Conservation (phyloP, 2,329 filamentous ascomycete species). For the Ophiosphaerella korrae region DNA sequence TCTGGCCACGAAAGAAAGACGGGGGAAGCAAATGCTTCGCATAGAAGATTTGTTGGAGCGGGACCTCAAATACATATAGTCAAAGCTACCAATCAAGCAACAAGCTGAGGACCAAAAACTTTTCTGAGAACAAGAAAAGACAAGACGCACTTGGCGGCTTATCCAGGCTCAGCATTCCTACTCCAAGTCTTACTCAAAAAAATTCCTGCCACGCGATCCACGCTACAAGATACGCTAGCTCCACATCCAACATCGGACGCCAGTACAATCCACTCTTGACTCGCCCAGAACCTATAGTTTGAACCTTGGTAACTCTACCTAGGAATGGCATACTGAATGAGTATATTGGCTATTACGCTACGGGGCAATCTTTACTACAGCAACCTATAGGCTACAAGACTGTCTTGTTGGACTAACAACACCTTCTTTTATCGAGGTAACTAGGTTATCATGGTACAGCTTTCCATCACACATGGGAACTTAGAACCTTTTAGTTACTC, state of each 20-base stretch:
- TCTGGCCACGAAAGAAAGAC: too few species aligned
- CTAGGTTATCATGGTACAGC: not conserved
- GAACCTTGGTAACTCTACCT: slow-evolving; percentile 6
- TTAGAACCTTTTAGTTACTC: too few species aligned
- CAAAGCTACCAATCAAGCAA: too few species aligned
- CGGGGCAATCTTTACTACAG: slow-evolving; percentile 48
- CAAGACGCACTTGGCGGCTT: too few species aligned
- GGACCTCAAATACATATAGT: too few species aligned
- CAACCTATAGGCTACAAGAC: slow-evolving; percentile 38
- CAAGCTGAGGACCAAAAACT: too few species aligned
- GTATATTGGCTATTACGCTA: slow-evolving; percentile 57
- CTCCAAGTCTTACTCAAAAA: too few species aligned
- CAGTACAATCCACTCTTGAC: slow-evolving; percentile 24
- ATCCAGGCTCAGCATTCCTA: too few species aligned
- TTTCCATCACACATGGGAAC: too few species aligned
- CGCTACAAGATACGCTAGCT: slow-evolving; percentile 31
- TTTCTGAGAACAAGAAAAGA: too few species aligned
- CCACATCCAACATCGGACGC: slow-evolving; percentile 25
- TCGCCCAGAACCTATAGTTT: slow-evolving; percentile 23
- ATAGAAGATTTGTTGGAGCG: too few species aligned
- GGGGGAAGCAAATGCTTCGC: too few species aligned
- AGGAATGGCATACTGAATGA: slow-evolving; percentile 53
- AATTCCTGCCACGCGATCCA: slow-evolving; percentile 37
- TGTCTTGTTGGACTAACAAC: slow-evolving; percentile 40
- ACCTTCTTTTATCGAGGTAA: slow-evolving; percentile 48